A percentile compares a stretch with the other conserved stretches of the same genome.
These are phyloP conservation scores for Colletotrichum scovillei DNA, from an alignment of 2,329 filamentous ascomycete species.

Conservation along the genomic window DNA sequence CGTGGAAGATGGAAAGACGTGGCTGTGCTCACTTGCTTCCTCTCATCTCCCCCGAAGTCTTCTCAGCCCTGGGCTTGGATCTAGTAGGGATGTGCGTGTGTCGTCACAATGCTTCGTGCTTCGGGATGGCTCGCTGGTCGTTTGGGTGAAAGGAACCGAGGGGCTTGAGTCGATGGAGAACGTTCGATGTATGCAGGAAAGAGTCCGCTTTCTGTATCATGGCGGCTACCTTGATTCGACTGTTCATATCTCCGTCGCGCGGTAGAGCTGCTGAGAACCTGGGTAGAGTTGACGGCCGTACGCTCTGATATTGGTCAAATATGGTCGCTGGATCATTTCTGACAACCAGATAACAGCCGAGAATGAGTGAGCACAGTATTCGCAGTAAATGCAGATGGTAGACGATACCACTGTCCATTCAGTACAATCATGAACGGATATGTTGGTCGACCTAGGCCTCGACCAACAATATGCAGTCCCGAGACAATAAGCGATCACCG, in stretches of 20 bases:
- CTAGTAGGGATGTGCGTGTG: neutral
- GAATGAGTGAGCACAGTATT: neutral
- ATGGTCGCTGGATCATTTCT: neutral
- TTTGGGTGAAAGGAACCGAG: neutral
- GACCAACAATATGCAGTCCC: neutral
- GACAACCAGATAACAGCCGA: neutral
- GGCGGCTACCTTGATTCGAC: neutral
- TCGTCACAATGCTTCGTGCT: neutral
- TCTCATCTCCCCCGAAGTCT: neutral
- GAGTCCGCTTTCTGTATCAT: neutral
- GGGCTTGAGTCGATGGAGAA: neutral
- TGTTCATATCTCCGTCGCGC: neutral
- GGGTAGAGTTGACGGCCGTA: neutral
- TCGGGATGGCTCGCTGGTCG: neutral
- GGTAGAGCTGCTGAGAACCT: neutral
- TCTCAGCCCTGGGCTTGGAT: neutral
- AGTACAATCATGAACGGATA: neutral
- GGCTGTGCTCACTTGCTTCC: slow-evolving; percentile 14
- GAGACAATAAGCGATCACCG: neutral
- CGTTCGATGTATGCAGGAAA: neutral
- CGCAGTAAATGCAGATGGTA: neutral
- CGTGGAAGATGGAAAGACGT: neutral
- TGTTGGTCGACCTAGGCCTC: neutral
- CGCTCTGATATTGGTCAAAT: neutral
- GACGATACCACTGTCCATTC: neutral